Evolutionary conservation across 108 stramenopile genomes (phyloP), one percentile per base, ranked within the genome.

Genomic region (Discostella pseudostelligera): DNA sequence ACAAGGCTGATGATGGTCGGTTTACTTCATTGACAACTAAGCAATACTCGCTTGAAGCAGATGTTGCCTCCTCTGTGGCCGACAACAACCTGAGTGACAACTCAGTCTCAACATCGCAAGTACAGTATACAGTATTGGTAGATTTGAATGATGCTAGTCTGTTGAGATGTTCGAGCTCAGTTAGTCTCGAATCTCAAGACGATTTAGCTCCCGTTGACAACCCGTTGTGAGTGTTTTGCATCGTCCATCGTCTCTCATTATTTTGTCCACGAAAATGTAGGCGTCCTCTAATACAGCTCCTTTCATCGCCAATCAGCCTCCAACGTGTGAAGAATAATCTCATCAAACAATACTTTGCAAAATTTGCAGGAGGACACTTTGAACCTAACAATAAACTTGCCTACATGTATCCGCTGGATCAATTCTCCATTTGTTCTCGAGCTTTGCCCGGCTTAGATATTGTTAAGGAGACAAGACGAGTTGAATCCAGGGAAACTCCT

Each of bases 381-480:
- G 59, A 83, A 28, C 86, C 88, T n/a, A 82, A 83, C 36, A 65
- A 78, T 6, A 47, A 71, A 9, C 43, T 86, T 17, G 53, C 62
- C 1, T 92, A 84, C 67, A 74, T 82, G n/a, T 92, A 89, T 74
- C 88, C 90, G n/a, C 29, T 70, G 26, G 89, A 90, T 73, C 53
- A 44, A 6, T 65, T 45, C 28, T 47, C 55, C 10, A 39, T 54
- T 11, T 48, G 32, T 48, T 11, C 32, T 32, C 32, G 50, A 66
- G 37, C 45, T 44, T 10, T 3, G 39, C 44, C 36, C 29, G 8
- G 37, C 22, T 50, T 65, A 19, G 64, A 61, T 48, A 59, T 48
- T 48, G 72, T 56, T 46, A 29, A 44, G 11, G 45, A 74, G 39
- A 58, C 66, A 36, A 60, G 74, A 35, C 9, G 35, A 29, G 66